phyloP scores from a whole-genome alignment of 805 yeast genomes.

The Yamadazyma endophytica region DNA sequence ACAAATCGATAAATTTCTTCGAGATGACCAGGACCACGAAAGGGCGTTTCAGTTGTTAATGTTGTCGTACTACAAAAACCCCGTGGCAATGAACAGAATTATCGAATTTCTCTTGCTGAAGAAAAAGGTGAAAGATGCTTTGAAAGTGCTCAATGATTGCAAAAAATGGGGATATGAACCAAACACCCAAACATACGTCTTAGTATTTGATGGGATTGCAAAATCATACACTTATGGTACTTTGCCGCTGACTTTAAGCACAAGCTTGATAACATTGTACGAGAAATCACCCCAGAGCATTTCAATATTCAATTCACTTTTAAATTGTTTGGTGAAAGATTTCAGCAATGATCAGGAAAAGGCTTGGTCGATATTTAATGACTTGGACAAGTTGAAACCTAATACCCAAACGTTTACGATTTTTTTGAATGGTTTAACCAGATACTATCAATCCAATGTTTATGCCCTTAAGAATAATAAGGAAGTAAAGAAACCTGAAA shows the following conservation, averaged over 20 bases:
- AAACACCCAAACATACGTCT: conserved; percentile 41
- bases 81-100: conserved; percentile 62
- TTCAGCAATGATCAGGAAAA: conserved; percentile 23
- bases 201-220: conserved; percentile 33
- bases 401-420: conserved; percentile 36
- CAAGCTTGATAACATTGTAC: conserved; percentile 19
- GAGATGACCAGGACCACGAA: conserved; percentile 39
- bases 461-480: not conserved
- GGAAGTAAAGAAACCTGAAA: conserved; percentile 9
- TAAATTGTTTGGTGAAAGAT: conserved; percentile 32
- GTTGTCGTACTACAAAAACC: conserved; percentile 46
- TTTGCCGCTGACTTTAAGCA: conserved; percentile 15
- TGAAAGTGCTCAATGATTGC: conserved; percentile 49
- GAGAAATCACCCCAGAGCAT: conserved; percentile 8
- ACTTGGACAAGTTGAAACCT: conserved; percentile 17
- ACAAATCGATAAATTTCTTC: conserved; percentile 51
- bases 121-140: conserved; percentile 39
- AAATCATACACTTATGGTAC: conserved; percentile 30
- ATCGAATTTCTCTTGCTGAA: conserved; percentile 42
- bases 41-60: conserved; percentile 53
- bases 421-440: conserved; percentile 28
- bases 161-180: conserved; percentile 59
- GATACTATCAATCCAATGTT: conserved; percentile 2
- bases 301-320: conserved; percentile 35
- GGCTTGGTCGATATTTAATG: conserved; percentile 38